Evolutionary conservation across 257 asterid genomes (phyloP), one percentile per base, ranked within the genome.

Genomic region (Echites panduratus): DNA sequence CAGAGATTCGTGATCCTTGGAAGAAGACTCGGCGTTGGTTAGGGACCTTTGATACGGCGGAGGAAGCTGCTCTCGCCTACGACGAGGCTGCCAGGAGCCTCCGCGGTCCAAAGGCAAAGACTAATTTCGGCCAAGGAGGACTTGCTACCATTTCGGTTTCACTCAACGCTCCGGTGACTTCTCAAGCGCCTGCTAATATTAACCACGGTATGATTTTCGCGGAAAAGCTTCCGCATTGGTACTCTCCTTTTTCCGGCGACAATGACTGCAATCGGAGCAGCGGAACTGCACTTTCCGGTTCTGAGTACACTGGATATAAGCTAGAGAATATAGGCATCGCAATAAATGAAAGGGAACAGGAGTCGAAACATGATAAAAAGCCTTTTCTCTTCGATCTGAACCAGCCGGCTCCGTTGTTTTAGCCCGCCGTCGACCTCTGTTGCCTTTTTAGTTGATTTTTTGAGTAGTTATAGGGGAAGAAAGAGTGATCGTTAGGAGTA

Each of bases 1-100:
- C 90, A 9, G 95, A 89, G 87, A 88, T 88, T 26, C 90, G 95
- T 62, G 87, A 88, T 77, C 95, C 95, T 44, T 82, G 84, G 91
- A 88, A 76, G 83, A 88, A 86, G 85, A 80, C 91, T 44, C 77
- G 90, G 73, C 84, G 83, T 62, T 88, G 95, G 95, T 87, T 88
- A 48, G 95, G 95, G 53, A 88, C 95, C 3, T 88, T 88, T 71
- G 87, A 86, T 74, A 88, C 94, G n/a, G 89, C 91, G 17, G 89
- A 84, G 80, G 92, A 81, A 72, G 95, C 95, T 40, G 92, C 95
- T 35, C 72, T 79, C 54, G 95, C 92, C 22, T 87, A 89, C 83
- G 95, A 89, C 45, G 77, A 73, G 29, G 92, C 95, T 0, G 92
- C 92, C 7, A 71, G 77, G 75, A 82, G 77, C 52, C 87, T 89